Evolutionary conservation across 192 early-diverging fungal species (phyloP).

Genomic region (Coemansia sp.): DNA sequence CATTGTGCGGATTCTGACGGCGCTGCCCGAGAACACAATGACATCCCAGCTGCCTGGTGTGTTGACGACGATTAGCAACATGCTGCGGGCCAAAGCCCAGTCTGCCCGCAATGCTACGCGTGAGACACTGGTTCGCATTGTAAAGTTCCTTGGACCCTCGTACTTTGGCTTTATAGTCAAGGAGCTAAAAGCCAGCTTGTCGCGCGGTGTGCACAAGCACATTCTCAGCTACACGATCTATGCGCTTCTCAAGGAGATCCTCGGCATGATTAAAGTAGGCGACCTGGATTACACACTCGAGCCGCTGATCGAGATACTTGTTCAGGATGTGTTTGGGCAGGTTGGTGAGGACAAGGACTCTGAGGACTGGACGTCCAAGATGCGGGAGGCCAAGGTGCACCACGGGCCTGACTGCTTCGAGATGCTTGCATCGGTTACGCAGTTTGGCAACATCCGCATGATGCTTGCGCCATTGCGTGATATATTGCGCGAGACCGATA

Average conservation of each 20-base stretch:
- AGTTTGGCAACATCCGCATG: slow-evolving; percentile 64
- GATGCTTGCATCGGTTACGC: slow-evolving; percentile 69
- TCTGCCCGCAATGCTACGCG: slow-evolving; percentile 82
- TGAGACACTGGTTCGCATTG: slow-evolving; percentile 84
- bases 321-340: slow-evolving; percentile 92
- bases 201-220: slow-evolving; percentile 87
- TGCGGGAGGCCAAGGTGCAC: slow-evolving; percentile 83
- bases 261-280: slow-evolving; percentile 60
- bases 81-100: slow-evolving; percentile 76
- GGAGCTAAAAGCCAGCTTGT: slow-evolving; percentile 74
- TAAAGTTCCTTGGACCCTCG: slow-evolving; percentile 72
- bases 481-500: slow-evolving; percentile 80
- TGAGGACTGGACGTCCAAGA: slow-evolving; percentile 84
- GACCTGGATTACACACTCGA: slow-evolving; percentile 78
- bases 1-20: slow-evolving; percentile 78
- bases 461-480: slow-evolving; percentile 87
- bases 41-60: slow-evolving; percentile 82
- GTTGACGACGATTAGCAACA: slow-evolving; percentile 82
- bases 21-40: slow-evolving; percentile 73
- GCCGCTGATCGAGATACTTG: slow-evolving; percentile 67
- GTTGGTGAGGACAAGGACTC: slow-evolving; percentile 86
- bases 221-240: slow-evolving; percentile 95
- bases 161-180: slow-evolving; percentile 90
- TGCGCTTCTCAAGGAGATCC: slow-evolving; percentile 70
- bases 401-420: slow-evolving; percentile 88